These are phyloP conservation scores for Suillus occidentalis DNA, from an alignment of 768 basidiomycete species.

Conservation along the genomic window DNA sequence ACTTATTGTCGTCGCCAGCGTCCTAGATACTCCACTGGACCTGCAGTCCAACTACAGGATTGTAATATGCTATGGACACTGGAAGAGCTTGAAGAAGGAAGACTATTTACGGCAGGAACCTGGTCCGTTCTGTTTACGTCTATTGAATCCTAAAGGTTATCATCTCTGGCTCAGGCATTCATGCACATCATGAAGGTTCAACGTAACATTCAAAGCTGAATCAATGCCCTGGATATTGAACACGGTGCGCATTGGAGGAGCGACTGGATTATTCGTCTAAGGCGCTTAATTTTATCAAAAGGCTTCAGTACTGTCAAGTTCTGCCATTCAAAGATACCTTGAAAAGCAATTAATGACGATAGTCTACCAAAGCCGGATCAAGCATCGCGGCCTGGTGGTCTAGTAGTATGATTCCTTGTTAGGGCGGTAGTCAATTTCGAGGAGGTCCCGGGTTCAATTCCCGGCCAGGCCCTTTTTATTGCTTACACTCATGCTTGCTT, in stretches of 20 bases:
- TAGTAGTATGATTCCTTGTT: conserved; percentile 70
- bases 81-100: neutral
- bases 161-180: neutral
- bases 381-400: conserved; percentile 49
- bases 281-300: neutral
- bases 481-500: too few species aligned
- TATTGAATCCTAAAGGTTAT: conserved; percentile 28
- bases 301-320: neutral
- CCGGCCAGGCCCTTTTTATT: conserved; percentile 61
- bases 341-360: neutral
- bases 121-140: conserved; percentile 28
- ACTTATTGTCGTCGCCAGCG: conserved; percentile 28
- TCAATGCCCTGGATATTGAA: neutral
- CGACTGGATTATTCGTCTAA: neutral
- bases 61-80: neutral
- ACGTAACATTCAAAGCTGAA: neutral
- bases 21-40: conserved; percentile 6
- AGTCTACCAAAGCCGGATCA: neutral
- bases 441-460: conserved; percentile 91
- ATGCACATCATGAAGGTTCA: neutral
- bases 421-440: conserved; percentile 43
- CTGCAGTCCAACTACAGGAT: neutral
- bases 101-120: neutral
- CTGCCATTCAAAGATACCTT: neutral
- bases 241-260: neutral